Conservation (phyloP, 768 basidiomycete genomes). For the Hemileccinum impolitum region DNA sequence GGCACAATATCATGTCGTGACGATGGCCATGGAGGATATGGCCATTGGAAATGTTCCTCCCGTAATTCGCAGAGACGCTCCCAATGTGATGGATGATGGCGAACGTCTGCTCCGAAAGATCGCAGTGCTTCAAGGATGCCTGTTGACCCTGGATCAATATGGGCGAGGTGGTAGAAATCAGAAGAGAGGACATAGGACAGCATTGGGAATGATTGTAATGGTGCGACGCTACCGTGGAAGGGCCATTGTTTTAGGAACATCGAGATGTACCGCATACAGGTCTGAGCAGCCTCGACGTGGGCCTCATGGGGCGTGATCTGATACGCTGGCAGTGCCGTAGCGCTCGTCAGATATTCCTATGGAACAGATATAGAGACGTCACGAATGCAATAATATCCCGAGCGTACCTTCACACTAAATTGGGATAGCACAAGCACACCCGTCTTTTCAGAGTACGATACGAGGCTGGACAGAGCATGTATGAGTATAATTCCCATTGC, state of each 20-base stretch:
- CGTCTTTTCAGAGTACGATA: neutral
- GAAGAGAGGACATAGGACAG: neutral
- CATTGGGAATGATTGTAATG: too few species aligned
- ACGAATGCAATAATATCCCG: neutral
- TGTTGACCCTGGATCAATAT: neutral
- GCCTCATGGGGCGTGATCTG: neutral
- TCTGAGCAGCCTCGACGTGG: neutral
- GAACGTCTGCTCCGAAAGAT: neutral
- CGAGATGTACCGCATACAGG: neutral
- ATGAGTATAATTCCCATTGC: too few species aligned
- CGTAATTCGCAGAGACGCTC: neutral
- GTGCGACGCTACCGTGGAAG: too few species aligned
- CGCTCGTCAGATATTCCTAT: neutral
- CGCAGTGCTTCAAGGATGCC: neutral
- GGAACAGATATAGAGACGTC: neutral
- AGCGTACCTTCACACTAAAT: neutral
- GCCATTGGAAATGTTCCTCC: neutral
- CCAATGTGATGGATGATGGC: neutral
- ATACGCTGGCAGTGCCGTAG: neutral
- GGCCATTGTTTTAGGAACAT: too few species aligned
- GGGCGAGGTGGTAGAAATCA: neutral
- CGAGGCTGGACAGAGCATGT: neutral
- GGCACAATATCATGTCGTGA: neutral
- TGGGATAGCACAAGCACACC: neutral
- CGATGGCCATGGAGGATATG: slow-evolving; percentile 2